Base-by-base conservation (phyloP, 169 alveolate genomes). In the Perkinsus olseni region DNA sequence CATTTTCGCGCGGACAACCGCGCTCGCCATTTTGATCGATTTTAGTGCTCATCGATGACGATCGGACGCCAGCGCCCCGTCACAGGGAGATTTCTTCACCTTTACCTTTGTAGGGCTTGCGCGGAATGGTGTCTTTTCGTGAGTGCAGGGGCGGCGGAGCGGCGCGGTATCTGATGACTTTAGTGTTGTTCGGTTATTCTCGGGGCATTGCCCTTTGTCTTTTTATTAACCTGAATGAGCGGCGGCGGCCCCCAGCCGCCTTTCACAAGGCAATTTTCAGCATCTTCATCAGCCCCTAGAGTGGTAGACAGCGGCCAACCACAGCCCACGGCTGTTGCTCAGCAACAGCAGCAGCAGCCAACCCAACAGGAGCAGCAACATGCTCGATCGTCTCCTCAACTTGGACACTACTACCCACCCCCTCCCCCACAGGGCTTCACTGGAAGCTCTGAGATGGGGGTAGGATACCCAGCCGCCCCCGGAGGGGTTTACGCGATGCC, bases 231-330 rank as follows among this genome's bases (percentile, higher is more conserved):
- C 82, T 62, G 82, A 62, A 62, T 62, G 82, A 62, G 82, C 82
- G 82, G 82, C 82, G 82, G 82, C 82, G 82, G 82, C 82, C 82
- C 82, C 82, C 82, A 62, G 82, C 82, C 82, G 82, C 82, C 82
- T 62, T 62, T 62, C 34, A 62, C 28, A 13, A 62, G 82, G 82
- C 82, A 62, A 62, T 62, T 62, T 28, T 62, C 82, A 1, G 82
- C 82, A 28, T 62, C 82, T n/a, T n/a, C n/a, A 24, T 62, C 82
- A 28, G 34, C 82, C 28, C 1, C 82, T 62, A 28, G 31, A 24
- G 34, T 3, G 82, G 82, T 21, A 13, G 17, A 62, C 50, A 11
- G 50, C 11, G 50, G 50, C 11, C 50, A 40, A 40, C 50, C n/a
- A n/a, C n/a, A n/a, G n/a, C n/a, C 50, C 11, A 40, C 3, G 3